Conservation (phyloP, 2,329 filamentous ascomycete species). For the Exophiala mesophila region DNA sequence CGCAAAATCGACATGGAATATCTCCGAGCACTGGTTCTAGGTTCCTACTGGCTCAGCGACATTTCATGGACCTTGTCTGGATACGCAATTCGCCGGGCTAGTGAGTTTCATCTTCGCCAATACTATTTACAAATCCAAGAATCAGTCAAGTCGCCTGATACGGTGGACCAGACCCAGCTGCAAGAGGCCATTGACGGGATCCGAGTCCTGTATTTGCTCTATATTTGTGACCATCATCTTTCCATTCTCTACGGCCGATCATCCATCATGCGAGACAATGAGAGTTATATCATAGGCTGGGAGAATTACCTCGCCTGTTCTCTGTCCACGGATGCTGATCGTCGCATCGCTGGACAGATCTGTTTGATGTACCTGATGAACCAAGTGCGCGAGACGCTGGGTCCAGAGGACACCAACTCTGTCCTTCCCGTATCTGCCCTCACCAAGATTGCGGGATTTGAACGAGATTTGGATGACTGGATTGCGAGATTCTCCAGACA, state of each 20-base stretch:
- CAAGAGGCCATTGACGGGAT: conserved; percentile 31
- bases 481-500: conserved; percentile 27
- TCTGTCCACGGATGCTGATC: conserved; percentile 32
- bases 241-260: conserved; percentile 42
- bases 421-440: conserved; percentile 36
- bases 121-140: conserved; percentile 35
- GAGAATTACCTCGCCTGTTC: conserved; percentile 32
- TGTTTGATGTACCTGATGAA: conserved; percentile 42
- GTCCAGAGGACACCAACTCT: conserved; percentile 35
- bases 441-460: conserved; percentile 37
- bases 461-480: conserved; percentile 38
- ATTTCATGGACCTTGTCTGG: conserved; percentile 44
- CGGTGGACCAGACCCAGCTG: conserved; percentile 22
- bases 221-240: conserved; percentile 43
- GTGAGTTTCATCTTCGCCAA: conserved; percentile 40
- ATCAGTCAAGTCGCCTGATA: conserved; percentile 23
- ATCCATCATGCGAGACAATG: conserved; percentile 39
- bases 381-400: conserved; percentile 41
- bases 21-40: conserved; percentile 50
- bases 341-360: conserved; percentile 38
- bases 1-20: conserved; percentile 48
- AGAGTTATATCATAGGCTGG: conserved; percentile 33
- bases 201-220: conserved; percentile 38
- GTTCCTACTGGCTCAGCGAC: conserved; percentile 53
- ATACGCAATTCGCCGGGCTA: conserved; percentile 41